Evolutionary conservation across 306 rosid genomes (phyloP).

Genomic region (Benincasa hispida): DNA sequence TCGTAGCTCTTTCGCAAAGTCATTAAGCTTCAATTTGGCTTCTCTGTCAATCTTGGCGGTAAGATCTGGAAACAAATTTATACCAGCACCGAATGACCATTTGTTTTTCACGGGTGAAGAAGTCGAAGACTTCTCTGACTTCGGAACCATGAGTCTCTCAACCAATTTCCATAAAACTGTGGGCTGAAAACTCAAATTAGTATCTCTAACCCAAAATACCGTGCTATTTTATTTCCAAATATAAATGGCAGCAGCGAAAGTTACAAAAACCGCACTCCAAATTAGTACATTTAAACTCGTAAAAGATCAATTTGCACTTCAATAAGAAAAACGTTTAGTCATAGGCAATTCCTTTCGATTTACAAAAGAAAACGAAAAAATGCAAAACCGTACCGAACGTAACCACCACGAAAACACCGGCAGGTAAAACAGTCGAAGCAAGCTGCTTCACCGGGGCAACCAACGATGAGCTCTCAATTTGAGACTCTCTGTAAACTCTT

Average conservation of each 20-base stretch:
- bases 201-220: conserved; percentile 17
- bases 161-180: conserved; percentile 96
- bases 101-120: conserved; percentile 33
- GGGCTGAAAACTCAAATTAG: conserved; percentile 65
- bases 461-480: conserved; percentile 29
- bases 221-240: neutral
- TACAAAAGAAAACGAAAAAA: neutral
- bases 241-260: neutral
- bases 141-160: conserved; percentile 61
- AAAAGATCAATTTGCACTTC: neutral
- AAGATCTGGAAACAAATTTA: conserved; percentile 61
- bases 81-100: conserved; percentile 70
- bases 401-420: conserved; percentile 44
- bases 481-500: conserved; percentile 67
- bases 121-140: conserved; percentile 35
- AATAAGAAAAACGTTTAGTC: neutral
- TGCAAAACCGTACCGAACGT: conserved; percentile 45
- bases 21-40: conserved; percentile 78
- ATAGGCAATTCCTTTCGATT: neutral
- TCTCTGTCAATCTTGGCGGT: conserved; percentile 74
- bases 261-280: neutral
- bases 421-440: conserved; percentile 44
- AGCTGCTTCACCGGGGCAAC: conserved; percentile 51
- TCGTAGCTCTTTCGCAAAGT: conserved; percentile 81
- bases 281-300: neutral